Percentiles rank a stretch among this genome's conserved stretches.
Conservation (phyloP, 129 eudicot genomes). For the Glebionis coronaria region DNA sequence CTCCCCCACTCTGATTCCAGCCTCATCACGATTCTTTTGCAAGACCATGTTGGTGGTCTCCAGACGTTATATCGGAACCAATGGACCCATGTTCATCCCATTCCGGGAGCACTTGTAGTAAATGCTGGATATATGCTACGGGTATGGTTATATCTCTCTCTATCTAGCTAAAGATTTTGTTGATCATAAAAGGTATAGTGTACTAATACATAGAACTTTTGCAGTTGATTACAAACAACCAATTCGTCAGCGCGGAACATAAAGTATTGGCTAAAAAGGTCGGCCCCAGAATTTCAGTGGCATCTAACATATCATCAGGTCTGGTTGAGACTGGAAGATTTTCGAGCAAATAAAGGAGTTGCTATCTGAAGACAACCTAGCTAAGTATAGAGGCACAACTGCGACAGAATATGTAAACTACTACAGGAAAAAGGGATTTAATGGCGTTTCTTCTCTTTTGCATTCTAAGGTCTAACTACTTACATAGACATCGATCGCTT, state of each 20-base stretch:
- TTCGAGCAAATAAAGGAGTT: conserved; percentile 52
- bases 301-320: conserved; percentile 39
- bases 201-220: not conserved
- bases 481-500: not conserved
- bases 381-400: conserved; percentile 44
- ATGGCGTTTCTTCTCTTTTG: conserved; percentile 15
- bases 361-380: conserved; percentile 25
- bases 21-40: conserved; percentile 43
- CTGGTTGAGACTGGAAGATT: conserved; percentile 6
- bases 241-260: not conserved
- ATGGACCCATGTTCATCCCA: conserved; percentile 32
- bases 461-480: conserved; percentile 35
- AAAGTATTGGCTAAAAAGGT: conserved; percentile 4
- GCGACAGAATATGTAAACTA: conserved; percentile 26
- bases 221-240: conserved; percentile 36
- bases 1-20: conserved; percentile 21
- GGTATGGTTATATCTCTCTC: conserved; percentile 12
- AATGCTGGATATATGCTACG: conserved; percentile 43
- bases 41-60: conserved; percentile 51
- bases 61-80: conserved; percentile 36
- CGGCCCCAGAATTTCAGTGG: conserved; percentile 60
- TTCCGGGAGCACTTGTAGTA: conserved; percentile 33
- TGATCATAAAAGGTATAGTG: not conserved
- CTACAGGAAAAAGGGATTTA: conserved; percentile 18
- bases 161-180: not conserved